Evolutionary conservation across 345 rosid species (phyloP).

Genomic region (Firmiana major): DNA sequence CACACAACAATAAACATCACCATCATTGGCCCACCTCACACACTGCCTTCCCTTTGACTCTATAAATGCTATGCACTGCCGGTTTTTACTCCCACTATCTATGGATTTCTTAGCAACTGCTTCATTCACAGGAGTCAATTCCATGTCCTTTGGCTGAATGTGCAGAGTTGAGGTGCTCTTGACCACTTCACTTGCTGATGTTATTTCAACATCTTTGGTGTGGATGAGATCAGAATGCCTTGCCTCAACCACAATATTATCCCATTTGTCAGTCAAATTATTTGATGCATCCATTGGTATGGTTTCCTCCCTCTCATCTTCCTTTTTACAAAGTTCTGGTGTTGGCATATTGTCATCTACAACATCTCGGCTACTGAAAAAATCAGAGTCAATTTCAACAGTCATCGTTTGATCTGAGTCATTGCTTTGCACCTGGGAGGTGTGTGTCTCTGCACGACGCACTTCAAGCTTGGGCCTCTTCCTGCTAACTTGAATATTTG

Average conservation of each 20-base stretch:
- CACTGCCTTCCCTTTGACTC: constrained; percentile 96
- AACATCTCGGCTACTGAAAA: constrained; percentile 45
- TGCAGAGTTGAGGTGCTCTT: constrained; percentile 28
- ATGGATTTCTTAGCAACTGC: constrained; percentile 34
- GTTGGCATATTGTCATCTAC: constrained; percentile 29
- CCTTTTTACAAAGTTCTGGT: constrained; percentile 31
- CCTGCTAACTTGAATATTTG: constrained; percentile 50
- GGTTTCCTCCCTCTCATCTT: constrained; percentile 28
- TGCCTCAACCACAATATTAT: constrained; percentile 62
- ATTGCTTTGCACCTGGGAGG: constrained; percentile 50
- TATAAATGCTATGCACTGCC: constrained; percentile 86
- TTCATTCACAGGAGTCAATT: constrained; percentile 37
- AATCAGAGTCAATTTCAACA: constrained; percentile 53
- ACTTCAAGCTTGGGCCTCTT: constrained; percentile 94
- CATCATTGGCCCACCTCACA: constrained; percentile 97
- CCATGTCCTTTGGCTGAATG: constrained; percentile 22
- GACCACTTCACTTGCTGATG: constrained; percentile 23
- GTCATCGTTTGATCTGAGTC: constrained; percentile 36
- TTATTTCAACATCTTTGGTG: constrained; percentile 26
- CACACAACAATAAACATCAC: constrained; percentile 95
- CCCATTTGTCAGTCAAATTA: constrained; percentile 65
- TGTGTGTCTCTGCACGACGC: constrained; percentile 79
- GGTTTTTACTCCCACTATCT: constrained; percentile 63
- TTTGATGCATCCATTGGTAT: constrained; percentile 32
- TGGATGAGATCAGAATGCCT: constrained; percentile 34